Conservation (phyloP, 305 asterid species). For the Fraxinus velutina region DNA sequence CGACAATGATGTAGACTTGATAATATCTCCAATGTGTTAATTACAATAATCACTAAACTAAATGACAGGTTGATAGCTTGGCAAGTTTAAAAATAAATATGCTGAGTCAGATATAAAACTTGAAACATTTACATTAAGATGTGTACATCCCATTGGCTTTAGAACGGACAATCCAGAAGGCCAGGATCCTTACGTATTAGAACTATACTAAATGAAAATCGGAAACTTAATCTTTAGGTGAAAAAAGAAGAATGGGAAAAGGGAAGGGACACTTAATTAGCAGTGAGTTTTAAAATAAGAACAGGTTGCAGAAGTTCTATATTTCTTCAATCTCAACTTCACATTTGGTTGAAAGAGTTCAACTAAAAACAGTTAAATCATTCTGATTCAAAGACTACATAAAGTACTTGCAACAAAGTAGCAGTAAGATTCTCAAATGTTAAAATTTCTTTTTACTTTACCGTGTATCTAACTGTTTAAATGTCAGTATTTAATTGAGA, state of each 20-base stretch:
- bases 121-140: neutral
- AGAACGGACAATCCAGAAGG: neutral
- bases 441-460: neutral
- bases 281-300: neutral
- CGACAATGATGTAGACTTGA: neutral
- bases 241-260: neutral
- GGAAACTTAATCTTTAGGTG: neutral
- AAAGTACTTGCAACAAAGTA: neutral
- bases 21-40: constrained; percentile 1
- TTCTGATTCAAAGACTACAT: neutral
- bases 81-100: neutral
- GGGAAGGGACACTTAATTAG: neutral
- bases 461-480: neutral
- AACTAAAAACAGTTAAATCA: neutral
- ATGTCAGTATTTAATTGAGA: neutral
- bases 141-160: neutral
- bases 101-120: constrained; percentile 6
- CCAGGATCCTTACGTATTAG: neutral
- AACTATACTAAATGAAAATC: neutral
- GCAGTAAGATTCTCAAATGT: constrained; percentile 8
- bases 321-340: neutral
- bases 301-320: neutral
- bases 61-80: constrained; percentile 13
- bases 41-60: constrained; percentile 17
- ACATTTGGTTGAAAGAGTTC: neutral